These are phyloP conservation scores for Triadica sebifera DNA, from an alignment of 345 rosid genomes.

Conservation along the genomic window DNA sequence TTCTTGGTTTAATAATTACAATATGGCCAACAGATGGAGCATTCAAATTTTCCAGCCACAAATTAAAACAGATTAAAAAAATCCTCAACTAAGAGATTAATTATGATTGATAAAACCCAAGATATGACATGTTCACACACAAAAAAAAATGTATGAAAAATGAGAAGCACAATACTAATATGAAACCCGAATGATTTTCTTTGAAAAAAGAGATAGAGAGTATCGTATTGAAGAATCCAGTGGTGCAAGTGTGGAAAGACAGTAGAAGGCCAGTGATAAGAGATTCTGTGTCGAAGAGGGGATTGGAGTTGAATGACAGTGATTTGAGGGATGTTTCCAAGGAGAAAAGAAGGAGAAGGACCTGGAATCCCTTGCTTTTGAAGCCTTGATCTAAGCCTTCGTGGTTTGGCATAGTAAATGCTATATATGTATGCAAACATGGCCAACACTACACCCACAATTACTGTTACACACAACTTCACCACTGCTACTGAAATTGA, in stretches of 20 bases:
- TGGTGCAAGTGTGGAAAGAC: constrained; percentile 28
- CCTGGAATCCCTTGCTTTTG: constrained; percentile 46
- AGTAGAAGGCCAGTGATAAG: constrained; percentile 44
- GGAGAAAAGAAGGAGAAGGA: constrained; percentile 38
- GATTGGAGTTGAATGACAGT: constrained; percentile 12
- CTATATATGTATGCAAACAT: constrained; percentile 14
- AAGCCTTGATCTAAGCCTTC: constrained; percentile 31
- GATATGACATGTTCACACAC: no score
- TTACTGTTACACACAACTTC: constrained; percentile 14
- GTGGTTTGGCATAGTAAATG: constrained; percentile 27
- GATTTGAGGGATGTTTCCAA: constrained; percentile 46
- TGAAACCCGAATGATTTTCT: no score
- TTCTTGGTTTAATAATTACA: no score
- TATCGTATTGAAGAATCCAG: constrained; percentile 35
- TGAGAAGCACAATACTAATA: no score
- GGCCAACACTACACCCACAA: constrained; percentile 22
- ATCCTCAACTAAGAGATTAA: no score
- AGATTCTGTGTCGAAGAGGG: background rate
- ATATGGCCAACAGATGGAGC: no score
- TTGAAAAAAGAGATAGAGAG: background rate
- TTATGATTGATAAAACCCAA: no score
- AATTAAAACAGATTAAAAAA: no score
- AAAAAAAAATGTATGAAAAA: no score
- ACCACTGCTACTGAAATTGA: background rate
- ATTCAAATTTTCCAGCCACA: no score